A percentile compares a stretch with the other conserved stretches of the same genome.
These are phyloP conservation scores for Fusarium camptoceras DNA, from an alignment of 2,329 filamentous ascomycete genomes.

Conservation along the genomic window DNA sequence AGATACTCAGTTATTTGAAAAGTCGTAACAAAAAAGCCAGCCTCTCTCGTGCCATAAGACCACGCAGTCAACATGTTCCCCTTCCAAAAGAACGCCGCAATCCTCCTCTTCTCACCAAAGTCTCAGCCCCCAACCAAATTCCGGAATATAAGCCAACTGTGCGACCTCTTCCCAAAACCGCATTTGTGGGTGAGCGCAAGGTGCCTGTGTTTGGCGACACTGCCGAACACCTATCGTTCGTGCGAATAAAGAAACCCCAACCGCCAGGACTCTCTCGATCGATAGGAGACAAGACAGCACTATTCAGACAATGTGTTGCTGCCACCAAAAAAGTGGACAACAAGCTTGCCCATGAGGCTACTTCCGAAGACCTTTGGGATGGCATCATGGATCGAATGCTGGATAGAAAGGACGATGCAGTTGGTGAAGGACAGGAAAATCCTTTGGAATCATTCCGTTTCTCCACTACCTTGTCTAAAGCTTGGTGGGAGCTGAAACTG, in stretches of 20 bases:
- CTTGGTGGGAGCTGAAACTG: constrained; percentile 51
- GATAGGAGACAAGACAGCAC: constrained; percentile 62
- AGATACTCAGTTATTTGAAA: constrained; percentile 57
- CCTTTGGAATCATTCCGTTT: constrained; percentile 47
- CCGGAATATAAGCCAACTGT: constrained; percentile 61
- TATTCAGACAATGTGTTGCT: constrained; percentile 57
- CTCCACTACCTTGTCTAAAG: constrained; percentile 46
- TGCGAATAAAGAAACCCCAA: constrained; percentile 76
- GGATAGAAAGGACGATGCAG: constrained; percentile 22
- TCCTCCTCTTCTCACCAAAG: constrained; percentile 50
- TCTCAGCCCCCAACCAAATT: constrained; percentile 50
- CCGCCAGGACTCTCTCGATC: constrained; percentile 68
- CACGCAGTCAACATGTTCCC: constrained; percentile 4
- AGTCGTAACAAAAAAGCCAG: constrained; percentile 40
- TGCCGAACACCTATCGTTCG: constrained; percentile 69
- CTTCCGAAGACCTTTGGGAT: constrained; percentile 64
- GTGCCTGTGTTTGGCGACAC: constrained; percentile 68
- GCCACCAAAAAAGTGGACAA: constrained; percentile 55
- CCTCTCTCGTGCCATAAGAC: constrained; percentile 35
- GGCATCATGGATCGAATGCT: constrained; percentile 48
- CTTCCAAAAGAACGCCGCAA: constrained; percentile 29
- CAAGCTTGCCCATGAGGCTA: constrained; percentile 47
- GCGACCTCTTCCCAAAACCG: constrained; percentile 61
- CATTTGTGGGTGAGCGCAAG: constrained; percentile 55
- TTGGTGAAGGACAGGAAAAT: constrained; percentile 9